Base-by-base conservation (phyloP, 164 flowering plant genomes). In the Piper longum region DNA sequence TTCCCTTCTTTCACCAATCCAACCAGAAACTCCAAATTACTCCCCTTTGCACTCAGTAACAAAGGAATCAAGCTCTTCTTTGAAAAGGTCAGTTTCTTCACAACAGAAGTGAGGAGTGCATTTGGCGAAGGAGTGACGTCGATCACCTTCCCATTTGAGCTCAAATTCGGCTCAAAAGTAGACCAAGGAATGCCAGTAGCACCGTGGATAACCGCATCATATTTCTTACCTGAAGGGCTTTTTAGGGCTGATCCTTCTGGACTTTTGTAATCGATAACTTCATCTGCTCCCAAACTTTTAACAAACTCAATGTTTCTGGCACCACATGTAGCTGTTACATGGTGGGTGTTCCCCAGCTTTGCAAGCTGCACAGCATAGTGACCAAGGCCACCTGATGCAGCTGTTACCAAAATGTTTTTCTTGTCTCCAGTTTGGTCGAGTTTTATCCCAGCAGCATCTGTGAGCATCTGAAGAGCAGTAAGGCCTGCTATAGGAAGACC, bases 221-320 rank as follows among this genome's bases (percentile, higher is more conserved):
- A 80, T 67, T 82, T 80, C 60, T 60, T 18, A 12, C 84, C 86
- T 19, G 84, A 80, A 7, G 86, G 86, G 74, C 86, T 82, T 62
- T 48, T 77, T 62, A 82, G 60, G 18, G 82, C 71, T 16, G 76
- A 72, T 4, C 84, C 84, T 2, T 82, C 84, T 3, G 82, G 76
- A 39, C 80, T 80, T 57, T 60, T 78, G 68, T 78, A 80, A 62
- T 80, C 82, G 17, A 80, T 65, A 42, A 80, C 82, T 67, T 78
- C 83, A 60, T 80, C 83, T 0, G 83, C 83, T 14, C 83, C 83
- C 41, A 80, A 63, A 62, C 72, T 69, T 67, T 71, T 74, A 54
- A 80, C 81, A 18, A 80, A 61, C 7, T 78, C 76, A 0, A 78
- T 59, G 71, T 78, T 80, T 56, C 81, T 78, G 7, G 83, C 76